Evolutionary conservation across 805 yeast species (phyloP), one percentile per base, ranked within the genome.

Genomic region (Saturnispora sanitii): DNA sequence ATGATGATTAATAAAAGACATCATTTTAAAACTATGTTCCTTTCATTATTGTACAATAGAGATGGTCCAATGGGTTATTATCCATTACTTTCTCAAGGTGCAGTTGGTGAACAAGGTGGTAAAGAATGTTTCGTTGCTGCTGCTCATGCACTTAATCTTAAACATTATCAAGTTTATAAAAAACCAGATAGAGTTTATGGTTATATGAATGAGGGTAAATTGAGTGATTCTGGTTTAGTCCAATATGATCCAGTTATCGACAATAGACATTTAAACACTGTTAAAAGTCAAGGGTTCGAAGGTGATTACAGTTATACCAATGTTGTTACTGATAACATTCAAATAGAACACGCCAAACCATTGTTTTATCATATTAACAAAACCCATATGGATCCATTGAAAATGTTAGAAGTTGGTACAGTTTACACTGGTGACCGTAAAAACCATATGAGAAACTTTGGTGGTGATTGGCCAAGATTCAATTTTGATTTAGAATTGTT

Each of bases 71-170:
- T 66, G n/a, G 65, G 71, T 41, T 76, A 70, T 48, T 75, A 76
- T 47, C 73, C 73, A 21, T 57, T 76, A n/a, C 63, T 76, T 38
- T 68, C 79, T 0, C 73, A 74, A 54, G 80, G 75, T 26, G 68
- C 67, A 30, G 73, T 72, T 3, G 92, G 92, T n/a, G 85, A 79
- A 60, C 30, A 27, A 27, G 90, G 90, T 37, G 90, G 82, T 55
- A 82, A 82, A 52, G 90, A 82, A 49, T 80, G 90, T 0, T 79
- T 79, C 45, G 64, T 79, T 41, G 83, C 86, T 0, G 83, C 86
- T 1, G 79, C 85, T 2, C 65, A 68, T 23, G 71, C 69, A 7
- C 60, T 69, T 23, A 57, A 60, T 1, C 58, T 70, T 38, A 61
- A 67, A 1, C 75, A 64, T 47, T 76, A 77, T 52, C 81, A 75